Evolutionary conservation across 768 basidiomycete genomes (phyloP).

Genomic region (Mycena belliarum): DNA sequence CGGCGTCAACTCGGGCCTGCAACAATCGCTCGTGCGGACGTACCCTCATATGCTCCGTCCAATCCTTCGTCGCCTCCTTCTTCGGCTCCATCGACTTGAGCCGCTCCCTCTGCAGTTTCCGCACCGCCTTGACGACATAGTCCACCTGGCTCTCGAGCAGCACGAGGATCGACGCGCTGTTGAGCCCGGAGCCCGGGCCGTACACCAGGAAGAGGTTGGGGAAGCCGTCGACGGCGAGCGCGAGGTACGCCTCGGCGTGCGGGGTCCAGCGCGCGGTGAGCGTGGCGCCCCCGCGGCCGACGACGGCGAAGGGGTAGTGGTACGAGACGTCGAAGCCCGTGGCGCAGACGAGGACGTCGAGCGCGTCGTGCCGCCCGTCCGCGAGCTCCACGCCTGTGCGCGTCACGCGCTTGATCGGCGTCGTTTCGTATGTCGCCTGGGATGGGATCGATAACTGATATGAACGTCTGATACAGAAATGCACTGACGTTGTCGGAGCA

Average conservation of each 20-base stretch:
- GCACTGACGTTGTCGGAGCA: constrained; percentile 6
- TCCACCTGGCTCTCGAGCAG: constrained; percentile 3
- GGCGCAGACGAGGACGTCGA: constrained; percentile 15
- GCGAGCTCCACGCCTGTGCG: constrained; percentile 9
- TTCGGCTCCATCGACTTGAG: constrained; percentile 10
- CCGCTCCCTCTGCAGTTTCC: constrained; percentile 5
- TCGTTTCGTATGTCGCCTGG: constrained; percentile 15
- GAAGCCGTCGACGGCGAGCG: constrained; percentile 10
- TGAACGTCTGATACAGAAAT: too few relatives aligned
- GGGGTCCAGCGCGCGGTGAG: constrained; percentile 13
- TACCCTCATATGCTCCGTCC: constrained; percentile 12
- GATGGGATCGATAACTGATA: too few relatives aligned
- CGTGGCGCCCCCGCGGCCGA: constrained; percentile 3
- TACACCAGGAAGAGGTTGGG: constrained; percentile 10
- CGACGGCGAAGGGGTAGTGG: constrained; percentile 13
- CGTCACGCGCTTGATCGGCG: constrained; percentile 7
- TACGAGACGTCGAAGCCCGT: constrained; percentile 12
- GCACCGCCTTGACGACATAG: constrained; percentile 9
- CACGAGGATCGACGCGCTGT: constrained; percentile 4
- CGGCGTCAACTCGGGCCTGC: background rate
- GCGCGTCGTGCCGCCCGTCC: constrained; percentile 3
- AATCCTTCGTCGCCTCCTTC: constrained; percentile 7
- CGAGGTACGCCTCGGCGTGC: constrained; percentile 7
- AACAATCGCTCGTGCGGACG: background rate
- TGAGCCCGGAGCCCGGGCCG: constrained; percentile 10